Conservation (phyloP, 2,329 filamentous ascomycete species). For the Colletotrichum sp. region DNA sequence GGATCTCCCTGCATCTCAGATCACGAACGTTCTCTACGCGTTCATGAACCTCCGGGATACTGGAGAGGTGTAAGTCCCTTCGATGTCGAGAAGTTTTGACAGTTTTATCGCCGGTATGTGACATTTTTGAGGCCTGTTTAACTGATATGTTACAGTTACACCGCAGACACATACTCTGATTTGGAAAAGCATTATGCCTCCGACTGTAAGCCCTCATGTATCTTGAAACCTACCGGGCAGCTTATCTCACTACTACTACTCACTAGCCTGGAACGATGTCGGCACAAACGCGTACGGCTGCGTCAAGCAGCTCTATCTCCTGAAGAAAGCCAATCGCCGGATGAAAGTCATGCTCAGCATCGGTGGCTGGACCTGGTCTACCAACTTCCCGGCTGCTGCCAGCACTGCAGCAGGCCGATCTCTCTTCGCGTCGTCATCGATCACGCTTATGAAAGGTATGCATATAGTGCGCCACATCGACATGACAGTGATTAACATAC, state of each 20-base stretch:
- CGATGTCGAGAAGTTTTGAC: accelerated
- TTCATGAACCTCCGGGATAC: conserved; percentile 78
- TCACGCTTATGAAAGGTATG: conserved; percentile 64
- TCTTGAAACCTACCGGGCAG: accelerated
- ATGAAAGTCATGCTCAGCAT: conserved; percentile 82
- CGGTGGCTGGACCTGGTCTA: conserved; percentile 85
- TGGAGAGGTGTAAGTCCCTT: conserved; percentile 69
- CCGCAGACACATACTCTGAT: conserved; percentile 75
- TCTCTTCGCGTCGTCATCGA: conserved; percentile 72
- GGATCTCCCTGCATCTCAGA: conserved; percentile 69
- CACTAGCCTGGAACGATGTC: conserved; percentile 11
- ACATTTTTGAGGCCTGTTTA: accelerated
- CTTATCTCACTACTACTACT: neutral
- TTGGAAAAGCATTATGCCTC: conserved; percentile 73
- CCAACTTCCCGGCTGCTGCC: conserved; percentile 73
- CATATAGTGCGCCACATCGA: neutral
- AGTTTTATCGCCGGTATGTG: accelerated
- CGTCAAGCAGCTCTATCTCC: conserved; percentile 77
- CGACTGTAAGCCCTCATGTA: conserved; percentile 57
- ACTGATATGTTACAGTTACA: conserved; percentile 43
- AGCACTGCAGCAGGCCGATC: conserved; percentile 65
- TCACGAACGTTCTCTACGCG: conserved; percentile 81
- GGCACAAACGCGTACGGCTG: conserved; percentile 75
- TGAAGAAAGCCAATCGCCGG: conserved; percentile 79
- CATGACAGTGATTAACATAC: neutral